A percentile compares a stretch with the other conserved stretches of the same genome.
Conservation (phyloP, 495 filamentous ascomycete species). For the Chlorociboria aeruginascens region DNA sequence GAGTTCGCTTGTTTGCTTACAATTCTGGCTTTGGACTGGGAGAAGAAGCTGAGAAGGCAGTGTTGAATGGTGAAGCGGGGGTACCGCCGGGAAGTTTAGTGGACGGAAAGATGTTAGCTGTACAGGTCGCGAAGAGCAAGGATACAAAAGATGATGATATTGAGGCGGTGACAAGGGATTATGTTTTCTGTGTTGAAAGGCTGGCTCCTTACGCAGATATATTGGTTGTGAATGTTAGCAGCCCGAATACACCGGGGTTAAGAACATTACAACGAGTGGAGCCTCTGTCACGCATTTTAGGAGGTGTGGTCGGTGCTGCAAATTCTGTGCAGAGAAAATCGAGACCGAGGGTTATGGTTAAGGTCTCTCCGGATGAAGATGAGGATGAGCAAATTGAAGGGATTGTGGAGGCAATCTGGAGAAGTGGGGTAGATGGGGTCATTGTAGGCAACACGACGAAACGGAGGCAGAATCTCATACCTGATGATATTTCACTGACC, state of each 20-base stretch:
- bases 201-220: conserved; percentile 85
- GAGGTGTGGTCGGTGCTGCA: conserved; percentile 71
- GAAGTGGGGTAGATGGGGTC: conserved; percentile 78
- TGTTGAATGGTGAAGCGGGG: conserved; percentile 58
- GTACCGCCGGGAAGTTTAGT: conserved; percentile 59
- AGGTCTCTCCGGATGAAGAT: conserved; percentile 93
- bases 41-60: conserved; percentile 49
- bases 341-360: conserved; percentile 87
- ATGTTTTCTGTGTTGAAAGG: conserved; percentile 71
- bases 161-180: conserved; percentile 71
- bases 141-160: conserved; percentile 72
- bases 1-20: conserved; percentile 66
- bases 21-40: conserved; percentile 50
- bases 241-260: conserved; percentile 88
- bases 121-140: conserved; percentile 99
- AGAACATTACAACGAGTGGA: conserved; percentile 70
- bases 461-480: conserved; percentile 50
- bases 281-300: conserved; percentile 67
- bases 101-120: conserved; percentile 63
- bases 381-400: conserved; percentile 67
- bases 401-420: conserved; percentile 77
- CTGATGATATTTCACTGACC: conserved; percentile 49
- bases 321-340: conserved; percentile 49
- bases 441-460: conserved; percentile 99
- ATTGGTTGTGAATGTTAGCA: conserved; percentile 91